A percentile compares a stretch with the other conserved stretches of the same genome.
phyloP scores from a whole-genome alignment of 116 monocot genomes.

The Iris pallida region DNA sequence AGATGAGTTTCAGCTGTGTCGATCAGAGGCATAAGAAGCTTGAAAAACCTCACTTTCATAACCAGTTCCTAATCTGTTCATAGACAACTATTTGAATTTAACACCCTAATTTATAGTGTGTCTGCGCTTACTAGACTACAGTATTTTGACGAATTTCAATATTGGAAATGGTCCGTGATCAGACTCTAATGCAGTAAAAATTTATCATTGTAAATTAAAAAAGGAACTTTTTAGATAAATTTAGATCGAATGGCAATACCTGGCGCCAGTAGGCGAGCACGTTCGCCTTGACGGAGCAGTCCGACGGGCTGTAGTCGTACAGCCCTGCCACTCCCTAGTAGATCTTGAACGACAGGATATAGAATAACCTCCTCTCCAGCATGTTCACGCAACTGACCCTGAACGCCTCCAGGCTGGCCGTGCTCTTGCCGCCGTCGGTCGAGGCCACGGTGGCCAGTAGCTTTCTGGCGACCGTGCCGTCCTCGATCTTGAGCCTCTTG shows the following conservation, averaged over 20 bases:
- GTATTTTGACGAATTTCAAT: too few species aligned
- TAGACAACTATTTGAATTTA: too few species aligned
- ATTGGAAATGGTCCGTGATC: too few species aligned
- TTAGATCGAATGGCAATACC: slow-evolving; percentile 26
- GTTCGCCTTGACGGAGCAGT: slow-evolving; percentile 87
- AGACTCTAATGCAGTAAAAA: too few species aligned
- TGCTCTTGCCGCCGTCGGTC: slow-evolving; percentile 10
- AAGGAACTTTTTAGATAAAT: too few species aligned
- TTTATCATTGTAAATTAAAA: too few species aligned
- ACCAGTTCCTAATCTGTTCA: too few species aligned
- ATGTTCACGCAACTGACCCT: slow-evolving; percentile 67
- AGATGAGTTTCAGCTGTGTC: too few species aligned
- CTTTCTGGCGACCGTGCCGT: slow-evolving; percentile 23
- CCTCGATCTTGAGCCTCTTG: slow-evolving; percentile 65
- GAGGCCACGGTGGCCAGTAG: slow-evolving; percentile 24
- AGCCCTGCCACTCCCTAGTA: slow-evolving; percentile 92
- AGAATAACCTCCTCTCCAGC: slow-evolving; percentile 76
- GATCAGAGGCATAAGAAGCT: too few species aligned
- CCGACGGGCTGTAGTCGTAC: slow-evolving; percentile 91
- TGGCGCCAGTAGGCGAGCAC: slow-evolving; percentile 94
- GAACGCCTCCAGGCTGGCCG: slow-evolving; percentile 42
- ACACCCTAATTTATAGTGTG: too few species aligned
- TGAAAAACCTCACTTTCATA: too few species aligned
- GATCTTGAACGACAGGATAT: slow-evolving; percentile 88
- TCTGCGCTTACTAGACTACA: too few species aligned